These are phyloP conservation scores for Puccinia polysora DNA, from an alignment of 1,284 basidiomycete species.

Conservation along the genomic window DNA sequence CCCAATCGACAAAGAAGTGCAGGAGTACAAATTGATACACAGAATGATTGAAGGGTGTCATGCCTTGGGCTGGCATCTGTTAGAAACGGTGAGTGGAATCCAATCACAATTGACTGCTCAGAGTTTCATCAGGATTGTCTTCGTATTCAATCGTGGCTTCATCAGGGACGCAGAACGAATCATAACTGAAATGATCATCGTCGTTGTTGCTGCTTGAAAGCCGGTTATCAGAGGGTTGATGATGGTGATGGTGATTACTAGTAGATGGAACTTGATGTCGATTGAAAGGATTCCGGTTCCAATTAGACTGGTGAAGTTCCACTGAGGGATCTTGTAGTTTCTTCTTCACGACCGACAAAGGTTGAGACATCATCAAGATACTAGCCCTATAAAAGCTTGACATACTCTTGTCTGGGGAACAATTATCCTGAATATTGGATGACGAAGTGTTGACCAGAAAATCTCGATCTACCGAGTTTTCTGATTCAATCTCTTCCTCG, in stretches of 20 bases:
- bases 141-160: conserved; percentile 38
- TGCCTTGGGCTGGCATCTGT: too few relatives aligned
- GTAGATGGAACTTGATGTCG: background rate
- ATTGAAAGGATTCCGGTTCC: background rate
- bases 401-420: conserved; percentile 19
- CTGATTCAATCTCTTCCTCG: conserved; percentile 17
- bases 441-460: conserved; percentile 17
- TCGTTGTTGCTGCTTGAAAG: background rate
- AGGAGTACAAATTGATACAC: too few relatives aligned
- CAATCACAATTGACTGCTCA: too few relatives aligned
- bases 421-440: conserved; percentile 2
- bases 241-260: background rate
- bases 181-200: conserved; percentile 22
- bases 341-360: background rate
- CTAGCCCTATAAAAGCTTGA: conserved; percentile 31
- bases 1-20: too few relatives aligned
- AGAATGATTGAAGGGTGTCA: too few relatives aligned
- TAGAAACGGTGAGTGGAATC: too few relatives aligned
- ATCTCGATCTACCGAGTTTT: conserved; percentile 32
- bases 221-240: background rate
- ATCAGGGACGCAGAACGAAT: conserved; percentile 39
- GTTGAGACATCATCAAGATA: conserved; percentile 33
- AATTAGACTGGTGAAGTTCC: background rate
- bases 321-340: background rate
- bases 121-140: conserved; percentile 11